Evolutionary conservation across 2,329 filamentous ascomycete genomes (phyloP).

Genomic region (Capronia coronata): DNA sequence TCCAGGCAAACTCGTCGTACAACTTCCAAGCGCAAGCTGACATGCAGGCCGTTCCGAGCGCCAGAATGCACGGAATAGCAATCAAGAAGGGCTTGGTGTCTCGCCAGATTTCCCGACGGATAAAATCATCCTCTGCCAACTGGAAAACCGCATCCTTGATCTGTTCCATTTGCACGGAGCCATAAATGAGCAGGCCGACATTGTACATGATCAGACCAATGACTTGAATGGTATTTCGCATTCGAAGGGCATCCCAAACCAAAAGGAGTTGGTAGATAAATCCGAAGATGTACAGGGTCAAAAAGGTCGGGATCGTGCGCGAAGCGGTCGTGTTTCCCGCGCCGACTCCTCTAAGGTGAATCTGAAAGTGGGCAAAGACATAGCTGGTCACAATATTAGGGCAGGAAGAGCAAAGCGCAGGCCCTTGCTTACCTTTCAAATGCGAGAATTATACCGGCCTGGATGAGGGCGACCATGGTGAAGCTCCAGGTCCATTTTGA

Average conservation of each 20-base stretch:
- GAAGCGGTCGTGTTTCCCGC: slow-evolving; percentile 37
- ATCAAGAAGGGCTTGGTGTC: slow-evolving; percentile 70
- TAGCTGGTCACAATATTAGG: slow-evolving; percentile 52
- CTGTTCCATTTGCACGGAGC: slow-evolving; percentile 86
- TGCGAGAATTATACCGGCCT: slow-evolving; percentile 72
- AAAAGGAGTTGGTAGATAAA: slow-evolving; percentile 87
- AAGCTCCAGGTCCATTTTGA: slow-evolving; percentile 87
- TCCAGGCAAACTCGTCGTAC: slow-evolving; percentile 98
- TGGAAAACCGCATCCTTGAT: slow-evolving; percentile 65
- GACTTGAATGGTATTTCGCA: slow-evolving; percentile 98
- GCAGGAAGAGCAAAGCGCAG: not conserved
- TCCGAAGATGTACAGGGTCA: slow-evolving; percentile 94
- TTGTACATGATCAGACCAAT: slow-evolving; percentile 94
- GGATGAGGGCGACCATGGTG: slow-evolving; percentile 63
- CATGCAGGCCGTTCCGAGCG: slow-evolving; percentile 65
- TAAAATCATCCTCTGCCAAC: slow-evolving; percentile 44
- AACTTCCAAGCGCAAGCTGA: slow-evolving; percentile 82
- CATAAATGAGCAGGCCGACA: slow-evolving; percentile 83
- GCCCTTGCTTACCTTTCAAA: slow-evolving; percentile 69
- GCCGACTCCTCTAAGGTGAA: slow-evolving; percentile 40
- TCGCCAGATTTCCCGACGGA: slow-evolving; percentile 57
- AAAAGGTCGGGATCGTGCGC: slow-evolving; percentile 80
- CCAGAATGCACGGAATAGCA: slow-evolving; percentile 78
- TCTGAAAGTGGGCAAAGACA: slow-evolving; percentile 81
- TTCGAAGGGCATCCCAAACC: slow-evolving; percentile 84